Evolutionary conservation across 1,284 basidiomycete genomes (phyloP).

Genomic region (Melanopsichium pennsylvanicum): DNA sequence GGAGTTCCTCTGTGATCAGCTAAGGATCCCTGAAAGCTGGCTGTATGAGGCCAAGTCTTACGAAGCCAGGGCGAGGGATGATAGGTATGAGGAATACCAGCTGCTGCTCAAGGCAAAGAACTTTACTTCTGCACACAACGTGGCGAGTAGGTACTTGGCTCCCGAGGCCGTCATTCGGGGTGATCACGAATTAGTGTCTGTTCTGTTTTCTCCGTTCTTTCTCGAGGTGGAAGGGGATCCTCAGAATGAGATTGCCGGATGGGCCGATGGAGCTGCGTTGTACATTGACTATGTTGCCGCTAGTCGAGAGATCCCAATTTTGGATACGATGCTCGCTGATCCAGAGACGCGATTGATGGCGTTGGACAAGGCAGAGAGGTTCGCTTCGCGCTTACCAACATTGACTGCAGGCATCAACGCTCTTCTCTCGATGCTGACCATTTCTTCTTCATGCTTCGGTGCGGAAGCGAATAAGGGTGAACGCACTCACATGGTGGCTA

Average conservation of each 20-base stretch:
- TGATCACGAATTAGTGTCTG: slow-evolving; percentile 77
- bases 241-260: slow-evolving; percentile 51
- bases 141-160: slow-evolving; percentile 83
- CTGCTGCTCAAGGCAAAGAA: slow-evolving; percentile 77
- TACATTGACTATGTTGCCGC: slow-evolving; percentile 58
- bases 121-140: slow-evolving; percentile 78
- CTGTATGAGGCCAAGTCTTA: slow-evolving; percentile 83
- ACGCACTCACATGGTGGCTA: slow-evolving; percentile 73
- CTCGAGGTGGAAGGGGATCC: slow-evolving; percentile 72
- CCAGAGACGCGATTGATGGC: slow-evolving; percentile 28
- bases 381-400: slow-evolving; percentile 73
- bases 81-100: slow-evolving; percentile 80
- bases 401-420: slow-evolving; percentile 68
- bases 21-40: slow-evolving; percentile 85
- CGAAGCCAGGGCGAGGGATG: slow-evolving; percentile 72
- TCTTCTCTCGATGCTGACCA: slow-evolving; percentile 46
- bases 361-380: slow-evolving; percentile 53
- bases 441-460: slow-evolving; percentile 1
- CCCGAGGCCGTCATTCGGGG: slow-evolving; percentile 85
- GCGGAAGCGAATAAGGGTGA: slow-evolving; percentile 66
- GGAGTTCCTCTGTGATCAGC: slow-evolving; percentile 77
- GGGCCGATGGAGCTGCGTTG: slow-evolving; percentile 62
- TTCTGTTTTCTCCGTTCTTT: slow-evolving; percentile 77
- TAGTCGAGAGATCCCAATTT: slow-evolving; percentile 71
- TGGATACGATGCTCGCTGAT: slow-evolving; percentile 68